phyloP scores from a whole-genome alignment of 768 basidiomycete species.

The Sistotremastrum niveocremeum region DNA sequence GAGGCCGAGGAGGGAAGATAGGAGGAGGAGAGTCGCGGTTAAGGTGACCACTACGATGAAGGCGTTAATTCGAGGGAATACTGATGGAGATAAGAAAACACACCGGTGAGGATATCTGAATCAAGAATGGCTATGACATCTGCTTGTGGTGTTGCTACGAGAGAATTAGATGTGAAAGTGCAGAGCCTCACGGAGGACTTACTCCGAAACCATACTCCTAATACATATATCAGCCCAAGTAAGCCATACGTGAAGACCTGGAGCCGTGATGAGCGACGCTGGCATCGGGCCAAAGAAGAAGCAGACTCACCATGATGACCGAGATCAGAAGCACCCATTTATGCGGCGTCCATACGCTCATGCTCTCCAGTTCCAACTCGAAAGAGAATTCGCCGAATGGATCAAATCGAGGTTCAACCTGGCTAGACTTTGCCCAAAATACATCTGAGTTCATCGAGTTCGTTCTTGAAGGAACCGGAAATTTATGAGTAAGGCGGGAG shows the following conservation, averaged over 20 bases:
- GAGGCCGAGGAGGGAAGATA: slow-evolving; percentile 46
- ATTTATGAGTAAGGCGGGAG: no score
- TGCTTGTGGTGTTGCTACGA: slow-evolving; percentile 44
- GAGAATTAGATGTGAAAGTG: not conserved
- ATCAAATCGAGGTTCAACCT: no score
- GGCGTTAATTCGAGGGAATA: slow-evolving; percentile 18
- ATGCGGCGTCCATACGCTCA: slow-evolving; percentile 42
- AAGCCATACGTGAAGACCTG: slow-evolving; percentile 38
- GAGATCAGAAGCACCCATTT: slow-evolving; percentile 52
- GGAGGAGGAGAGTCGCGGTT: slow-evolving; percentile 38
- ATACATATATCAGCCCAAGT: slow-evolving; percentile 33
- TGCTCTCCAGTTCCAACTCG: slow-evolving; percentile 20
- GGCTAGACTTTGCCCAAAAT: no score
- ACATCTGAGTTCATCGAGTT: no score
- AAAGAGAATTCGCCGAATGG: no score
- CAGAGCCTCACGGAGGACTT: slow-evolving; percentile 1
- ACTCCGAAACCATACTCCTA: slow-evolving; percentile 41
- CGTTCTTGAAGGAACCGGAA: no score
- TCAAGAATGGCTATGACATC: slow-evolving; percentile 52
- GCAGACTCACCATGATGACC: slow-evolving; percentile 27
- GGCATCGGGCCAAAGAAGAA: not conserved
- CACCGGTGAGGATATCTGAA: slow-evolving; percentile 20
- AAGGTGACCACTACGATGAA: slow-evolving; percentile 43
- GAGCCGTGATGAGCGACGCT: not conserved
- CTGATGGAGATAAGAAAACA: slow-evolving; percentile 1